Base-by-base conservation (phyloP, 495 filamentous ascomycete species). In the Penicillium desertorum region DNA sequence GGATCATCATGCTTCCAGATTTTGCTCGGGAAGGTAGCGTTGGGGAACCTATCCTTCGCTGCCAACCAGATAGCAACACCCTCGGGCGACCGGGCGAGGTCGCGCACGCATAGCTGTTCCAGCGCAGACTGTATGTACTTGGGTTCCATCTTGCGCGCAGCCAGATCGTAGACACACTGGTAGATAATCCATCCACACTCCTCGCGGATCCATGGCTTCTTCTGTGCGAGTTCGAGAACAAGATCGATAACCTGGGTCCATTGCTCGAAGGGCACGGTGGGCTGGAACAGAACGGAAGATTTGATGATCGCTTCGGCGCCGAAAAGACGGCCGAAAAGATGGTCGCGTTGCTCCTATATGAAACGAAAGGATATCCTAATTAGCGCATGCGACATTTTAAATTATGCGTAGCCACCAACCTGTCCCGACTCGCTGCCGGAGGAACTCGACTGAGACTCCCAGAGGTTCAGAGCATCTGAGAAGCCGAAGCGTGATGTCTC, bases 11-110 rank as follows among this genome's bases (percentile, higher is more conserved):
- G 75, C 49, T 81, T 81, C 94, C 94, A 98, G 14, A 88, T 76
- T 57, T 88, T 83, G 42, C 67, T 68, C 1, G 90, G 89, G 16
- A 89, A 77, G 17, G 77, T 77, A 45, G 86, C 79, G 6, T 80
- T 71, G 0, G 89, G 84, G 62, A 88, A 91, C 43, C 76, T 70
- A 54, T 84, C 80, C 57, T 79, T 74, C 11, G 87, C 80, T 9
- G 78, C 79, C 49, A 97, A 76, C 93, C 93, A 98, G 54, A 96
- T 83, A 4, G 90, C 90, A 43, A 96, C 81, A 17, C 93, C 93
- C 66, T 98, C 93, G 0, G 90, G 86, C 5, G 89, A 91, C 62
- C 86, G 84, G 19, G 81, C 83, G 42, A 94, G 70, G 0, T 88
- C 86, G 43, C 81, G 77, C 36, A 85, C 79, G 22, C 76, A 73